A percentile compares a stretch with the other conserved stretches of the same genome.
phyloP scores from a whole-genome alignment of 176 grass and related monocot species.

The Carex scoparia region DNA sequence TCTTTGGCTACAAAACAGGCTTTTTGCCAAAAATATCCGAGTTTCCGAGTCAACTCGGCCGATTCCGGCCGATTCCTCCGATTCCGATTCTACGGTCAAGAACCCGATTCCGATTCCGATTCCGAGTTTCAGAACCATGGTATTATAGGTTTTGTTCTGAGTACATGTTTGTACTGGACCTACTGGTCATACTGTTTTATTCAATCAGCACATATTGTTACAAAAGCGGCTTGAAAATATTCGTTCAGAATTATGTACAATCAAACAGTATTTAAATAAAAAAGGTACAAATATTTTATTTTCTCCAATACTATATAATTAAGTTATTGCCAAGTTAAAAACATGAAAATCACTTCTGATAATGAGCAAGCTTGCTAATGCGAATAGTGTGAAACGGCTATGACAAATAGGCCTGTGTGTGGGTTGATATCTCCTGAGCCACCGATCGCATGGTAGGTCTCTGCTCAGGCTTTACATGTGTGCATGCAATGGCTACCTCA shows the following conservation, averaged over 20 bases:
- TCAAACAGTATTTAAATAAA: not conserved
- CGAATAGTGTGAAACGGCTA: constrained; percentile 38
- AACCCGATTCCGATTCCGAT: no score
- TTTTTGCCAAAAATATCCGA: no score
- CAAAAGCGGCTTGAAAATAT: not conserved
- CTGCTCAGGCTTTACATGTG: constrained; percentile 37
- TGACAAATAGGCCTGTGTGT: constrained; percentile 41
- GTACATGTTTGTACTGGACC: not conserved
- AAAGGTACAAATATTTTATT: not conserved
- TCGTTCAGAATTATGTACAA: constrained; percentile 10
- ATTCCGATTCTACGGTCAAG: no score
- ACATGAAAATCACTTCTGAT: constrained; percentile 31
- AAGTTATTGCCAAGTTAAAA: not conserved
- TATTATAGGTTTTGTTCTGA: not conserved
- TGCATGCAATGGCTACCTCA: constrained; percentile 46
- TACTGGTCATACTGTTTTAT: not conserved
- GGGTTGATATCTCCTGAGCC: constrained; percentile 59
- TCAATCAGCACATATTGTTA: not conserved
- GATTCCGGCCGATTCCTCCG: no score
- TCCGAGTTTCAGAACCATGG: no score
- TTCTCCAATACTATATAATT: not conserved
- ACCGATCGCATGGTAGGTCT: constrained; percentile 59
- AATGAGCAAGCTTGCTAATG: constrained; percentile 31
- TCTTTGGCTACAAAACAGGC: no score
- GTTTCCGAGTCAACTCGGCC: no score